A percentile compares a stretch with the other conserved stretches of the same genome.
These are phyloP conservation scores for Isatis lusitanica DNA, from an alignment of 441 rosid genomes.

Conservation along the genomic window DNA sequence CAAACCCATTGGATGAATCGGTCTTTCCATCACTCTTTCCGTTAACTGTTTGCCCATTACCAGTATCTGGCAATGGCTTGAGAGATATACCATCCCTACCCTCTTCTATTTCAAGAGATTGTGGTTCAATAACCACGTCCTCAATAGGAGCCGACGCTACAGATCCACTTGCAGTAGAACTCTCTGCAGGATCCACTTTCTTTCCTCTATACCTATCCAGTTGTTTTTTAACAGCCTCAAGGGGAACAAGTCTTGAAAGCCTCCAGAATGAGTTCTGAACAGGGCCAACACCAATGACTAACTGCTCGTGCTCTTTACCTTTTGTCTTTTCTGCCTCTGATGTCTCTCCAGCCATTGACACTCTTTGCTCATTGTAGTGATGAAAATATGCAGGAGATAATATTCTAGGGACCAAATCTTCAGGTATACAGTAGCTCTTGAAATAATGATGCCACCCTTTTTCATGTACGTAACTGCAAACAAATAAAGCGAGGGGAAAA, in stretches of 20 bases:
- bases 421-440: conserved; percentile 96
- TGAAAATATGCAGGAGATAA: conserved; percentile 96
- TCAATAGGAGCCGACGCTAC: conserved; percentile 47
- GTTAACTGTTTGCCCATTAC: conserved; percentile 36
- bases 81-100: conserved; percentile 94
- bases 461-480: conserved; percentile 75
- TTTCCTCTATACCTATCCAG: conserved; percentile 60
- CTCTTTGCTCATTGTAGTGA: conserved; percentile 79
- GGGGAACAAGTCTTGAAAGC: conserved; percentile 89
- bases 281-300: conserved; percentile 96
- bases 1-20: conserved; percentile 41
- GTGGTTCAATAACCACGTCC: conserved; percentile 71
- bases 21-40: conserved; percentile 49
- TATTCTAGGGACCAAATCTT: conserved; percentile 95
- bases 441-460: conserved; percentile 95
- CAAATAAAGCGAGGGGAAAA: not conserved
- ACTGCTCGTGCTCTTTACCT: conserved; percentile 63
- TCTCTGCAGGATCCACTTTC: conserved; percentile 46
- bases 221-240: conserved; percentile 70
- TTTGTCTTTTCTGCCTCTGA: conserved; percentile 51
- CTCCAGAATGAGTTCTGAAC: conserved; percentile 93
- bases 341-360: conserved; percentile 48
- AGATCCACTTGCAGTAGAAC: conserved; percentile 47
- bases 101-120: conserved; percentile 93
- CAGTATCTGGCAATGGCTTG: conserved; percentile 62